phyloP scores from a whole-genome alignment of 2,329 filamentous ascomycete genomes.

The Claviceps sp. region DNA sequence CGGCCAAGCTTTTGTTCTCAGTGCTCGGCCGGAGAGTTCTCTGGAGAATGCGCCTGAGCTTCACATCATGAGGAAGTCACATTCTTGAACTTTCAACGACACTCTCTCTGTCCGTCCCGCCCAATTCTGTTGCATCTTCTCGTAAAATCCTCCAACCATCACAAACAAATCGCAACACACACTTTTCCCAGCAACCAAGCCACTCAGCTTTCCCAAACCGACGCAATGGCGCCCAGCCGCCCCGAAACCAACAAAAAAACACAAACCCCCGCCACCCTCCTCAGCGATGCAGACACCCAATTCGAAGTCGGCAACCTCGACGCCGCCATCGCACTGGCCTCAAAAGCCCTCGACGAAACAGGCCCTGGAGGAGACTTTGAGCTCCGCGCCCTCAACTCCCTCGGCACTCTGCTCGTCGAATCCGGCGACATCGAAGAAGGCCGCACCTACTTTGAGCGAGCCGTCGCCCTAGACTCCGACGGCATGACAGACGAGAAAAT shows the following conservation, averaged over 20 bases:
- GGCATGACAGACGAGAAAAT: slow-evolving; percentile 55
- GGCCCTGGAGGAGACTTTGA: slow-evolving; percentile 34
- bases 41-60: not conserved
- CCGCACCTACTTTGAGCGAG: slow-evolving; percentile 55
- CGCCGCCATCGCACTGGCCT: slow-evolving; percentile 26
- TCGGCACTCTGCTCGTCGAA: slow-evolving; percentile 74
- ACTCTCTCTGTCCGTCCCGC: not conserved
- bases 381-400: slow-evolving; percentile 56
- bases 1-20: not conserved
- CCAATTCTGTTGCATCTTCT: not conserved
- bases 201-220: not conserved
- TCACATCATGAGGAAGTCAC: not conserved
- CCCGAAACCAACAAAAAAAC: slow-evolving; percentile 22
- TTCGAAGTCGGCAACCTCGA: slow-evolving; percentile 29
- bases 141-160: not conserved
- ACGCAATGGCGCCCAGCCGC: slow-evolving; percentile 28
- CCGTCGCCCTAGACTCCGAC: slow-evolving; percentile 63
- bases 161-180: not conserved
- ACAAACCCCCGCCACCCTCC: slow-evolving; percentile 15
- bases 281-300: slow-evolving; percentile 28
- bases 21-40: not conserved
- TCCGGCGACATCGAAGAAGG: slow-evolving; percentile 69
- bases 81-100: not conserved
- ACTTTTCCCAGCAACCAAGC: not conserved
- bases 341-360: slow-evolving; percentile 28